A percentile compares a stretch with the other conserved stretches of the same genome.
These are phyloP conservation scores for Phalaenopsis aphrodite DNA, from an alignment of 106 monocot genomes.

Conservation along the genomic window DNA sequence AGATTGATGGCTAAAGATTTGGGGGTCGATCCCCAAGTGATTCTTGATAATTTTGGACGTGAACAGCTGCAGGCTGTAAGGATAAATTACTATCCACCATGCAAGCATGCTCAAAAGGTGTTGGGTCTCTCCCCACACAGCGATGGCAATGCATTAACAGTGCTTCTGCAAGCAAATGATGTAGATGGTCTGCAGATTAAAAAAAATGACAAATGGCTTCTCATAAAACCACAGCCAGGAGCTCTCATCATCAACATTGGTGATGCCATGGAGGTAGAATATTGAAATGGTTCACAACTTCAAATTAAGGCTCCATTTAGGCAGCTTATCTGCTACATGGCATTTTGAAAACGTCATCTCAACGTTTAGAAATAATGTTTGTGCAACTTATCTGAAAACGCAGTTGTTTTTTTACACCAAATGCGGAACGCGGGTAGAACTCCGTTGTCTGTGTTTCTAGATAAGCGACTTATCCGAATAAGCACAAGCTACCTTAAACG, in stretches of 20 bases:
- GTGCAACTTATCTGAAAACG: no score
- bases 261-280: slow-evolving; percentile 8
- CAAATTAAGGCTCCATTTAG: no score
- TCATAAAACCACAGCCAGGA: not conserved
- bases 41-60: not conserved
- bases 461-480: no score
- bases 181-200: slow-evolving; percentile 13
- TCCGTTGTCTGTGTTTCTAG: no score
- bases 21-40: not conserved
- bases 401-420: no score
- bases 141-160: not conserved
- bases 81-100: slow-evolving; percentile 14
- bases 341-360: no score
- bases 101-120: not conserved
- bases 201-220: slow-evolving; percentile 6
- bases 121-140: slow-evolving; percentile 10
- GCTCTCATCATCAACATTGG: slow-evolving; percentile 11
- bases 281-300: not conserved
- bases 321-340: no score
- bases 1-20: not conserved
- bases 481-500: no score
- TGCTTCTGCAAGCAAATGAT: slow-evolving; percentile 16
- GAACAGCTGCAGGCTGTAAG: slow-evolving; percentile 1
- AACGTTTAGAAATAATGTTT: no score
- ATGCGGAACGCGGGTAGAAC: no score